Base-by-base conservation (phyloP, 208 protist species). In the Novymonas esmeraldas region DNA sequence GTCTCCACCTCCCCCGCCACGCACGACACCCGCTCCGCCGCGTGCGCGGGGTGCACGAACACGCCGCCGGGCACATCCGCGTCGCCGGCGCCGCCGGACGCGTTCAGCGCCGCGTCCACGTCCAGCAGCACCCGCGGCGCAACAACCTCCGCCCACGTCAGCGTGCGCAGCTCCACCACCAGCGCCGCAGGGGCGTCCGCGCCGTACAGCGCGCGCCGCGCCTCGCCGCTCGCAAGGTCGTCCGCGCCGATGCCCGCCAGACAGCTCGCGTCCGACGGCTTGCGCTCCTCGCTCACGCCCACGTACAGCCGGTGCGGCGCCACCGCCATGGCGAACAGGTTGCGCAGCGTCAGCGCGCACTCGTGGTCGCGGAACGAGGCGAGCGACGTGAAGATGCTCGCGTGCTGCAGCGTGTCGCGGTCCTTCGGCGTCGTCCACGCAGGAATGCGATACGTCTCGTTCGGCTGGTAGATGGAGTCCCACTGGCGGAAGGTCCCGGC, bases 361-460 rank as follows among this genome's bases (percentile, higher is more conserved):
- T 97, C 92, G 41, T 22, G 49, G 56, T 98, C 95, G 44, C 91
- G 82, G 65, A 92, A 98, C 42, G 91, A 60, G 0, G 92, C 87
- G 26, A 98, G 88, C 0, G 88, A 95, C 13, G 96, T 79, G 69
- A 98, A 98, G 52, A 98, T 97, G 41, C 78, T 85, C 14, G 81
- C 85, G 38, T 86, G 64, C 5, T 69, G 59, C 2, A 86, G 58
- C 26, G 70, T 69, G 54, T 69, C 63, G 2, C 22, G 24, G 59
- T 87, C 81, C 41, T 26, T 31, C 3, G 49, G 44, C 0, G 54
- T 65, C 10, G 70, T 70, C 50, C 61, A 84, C n/a, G n/a, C 24
- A 7, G 81, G 81, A 4, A 87, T 48, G n/a, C 11, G 4, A 36
- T 64, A 67, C 26, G 26, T 29, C 9, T 78, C 73, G 26, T 46